phyloP scores from a whole-genome alignment of 805 yeast species.

The Metschnikowia kofuensis region DNA sequence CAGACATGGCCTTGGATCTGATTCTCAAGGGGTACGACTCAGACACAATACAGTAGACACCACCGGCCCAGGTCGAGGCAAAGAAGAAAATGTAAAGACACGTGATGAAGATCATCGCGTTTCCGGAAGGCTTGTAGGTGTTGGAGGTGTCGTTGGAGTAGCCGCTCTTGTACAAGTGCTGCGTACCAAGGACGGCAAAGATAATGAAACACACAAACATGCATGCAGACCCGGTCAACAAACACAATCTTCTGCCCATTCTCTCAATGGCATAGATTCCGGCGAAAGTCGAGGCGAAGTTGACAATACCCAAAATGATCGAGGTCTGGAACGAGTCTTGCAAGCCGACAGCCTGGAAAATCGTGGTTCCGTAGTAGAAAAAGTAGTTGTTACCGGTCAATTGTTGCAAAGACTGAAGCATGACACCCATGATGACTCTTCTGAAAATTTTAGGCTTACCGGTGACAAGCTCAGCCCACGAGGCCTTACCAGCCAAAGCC shows the following conservation, averaged over 20 bases:
- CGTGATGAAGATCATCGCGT: conserved; percentile 61
- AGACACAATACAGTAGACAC: conserved; percentile 61
- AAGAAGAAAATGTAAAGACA: conserved; percentile 64
- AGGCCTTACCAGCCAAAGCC: conserved; percentile 57
- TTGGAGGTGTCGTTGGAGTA: conserved; percentile 20
- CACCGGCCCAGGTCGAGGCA: conserved; percentile 75
- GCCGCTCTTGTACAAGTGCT: conserved; percentile 40
- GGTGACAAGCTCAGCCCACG: conserved; percentile 60
- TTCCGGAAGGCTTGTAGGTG: conserved; percentile 50
- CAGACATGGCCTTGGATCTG: conserved; percentile 60
- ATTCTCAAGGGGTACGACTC: conserved; percentile 69
- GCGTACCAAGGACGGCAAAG: conserved; percentile 60
- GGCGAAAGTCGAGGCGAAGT: conserved; percentile 52
- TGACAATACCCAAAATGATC: conserved; percentile 51
- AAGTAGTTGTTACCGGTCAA: conserved; percentile 61
- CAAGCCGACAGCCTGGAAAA: conserved; percentile 51
- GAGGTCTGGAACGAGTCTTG: conserved; percentile 54
- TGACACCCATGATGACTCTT: conserved; percentile 55
- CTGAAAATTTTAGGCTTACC: conserved; percentile 61
- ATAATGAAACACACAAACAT: conserved; percentile 59
- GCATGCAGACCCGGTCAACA: conserved; percentile 50
- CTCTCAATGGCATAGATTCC: conserved; percentile 50
- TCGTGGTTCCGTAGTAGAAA: conserved; percentile 59
- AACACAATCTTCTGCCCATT: conserved; percentile 52
- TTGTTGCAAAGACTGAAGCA: conserved; percentile 61